Conservation (phyloP, 257 asterid genomes). For the Paraleonurus japonicus region DNA sequence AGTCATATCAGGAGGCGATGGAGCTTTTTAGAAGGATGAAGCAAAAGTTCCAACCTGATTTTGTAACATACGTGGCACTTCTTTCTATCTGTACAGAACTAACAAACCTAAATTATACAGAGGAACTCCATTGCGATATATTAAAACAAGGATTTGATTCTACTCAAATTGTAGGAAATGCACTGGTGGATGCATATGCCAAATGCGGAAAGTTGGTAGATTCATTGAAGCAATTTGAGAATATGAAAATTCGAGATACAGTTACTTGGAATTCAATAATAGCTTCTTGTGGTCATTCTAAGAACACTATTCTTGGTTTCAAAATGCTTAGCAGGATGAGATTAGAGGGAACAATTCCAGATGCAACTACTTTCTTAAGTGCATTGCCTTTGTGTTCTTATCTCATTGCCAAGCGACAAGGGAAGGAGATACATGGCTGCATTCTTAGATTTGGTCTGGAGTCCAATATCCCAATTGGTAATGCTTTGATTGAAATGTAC, state of each 20-base stretch:
- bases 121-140: constrained; percentile 58
- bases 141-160: constrained; percentile 62
- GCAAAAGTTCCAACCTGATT: constrained; percentile 52
- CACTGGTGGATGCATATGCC: constrained; percentile 71
- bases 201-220: constrained; percentile 59
- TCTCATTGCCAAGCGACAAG: constrained; percentile 70
- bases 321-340: constrained; percentile 69
- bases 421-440: constrained; percentile 81
- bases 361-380: constrained; percentile 57
- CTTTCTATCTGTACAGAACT: constrained; percentile 47
- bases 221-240: constrained; percentile 64
- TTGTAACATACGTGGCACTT: constrained; percentile 55
- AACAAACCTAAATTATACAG: constrained; percentile 32
- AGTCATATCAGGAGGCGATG: constrained; percentile 49
- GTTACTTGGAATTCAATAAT: constrained; percentile 79
- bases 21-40: constrained; percentile 58
- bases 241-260: constrained; percentile 57
- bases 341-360: constrained; percentile 55
- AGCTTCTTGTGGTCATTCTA: constrained; percentile 56
- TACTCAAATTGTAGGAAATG: constrained; percentile 55
- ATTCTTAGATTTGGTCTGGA: constrained; percentile 58
- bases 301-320: constrained; percentile 56
- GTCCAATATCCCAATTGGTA: constrained; percentile 48
- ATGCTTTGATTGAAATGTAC: constrained; percentile 86
- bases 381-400: constrained; percentile 64